A percentile compares a stretch with the other conserved stretches of the same genome.
These are phyloP conservation scores for Termitomyces sp. DNA, from an alignment of 768 basidiomycete genomes.

Conservation along the genomic window DNA sequence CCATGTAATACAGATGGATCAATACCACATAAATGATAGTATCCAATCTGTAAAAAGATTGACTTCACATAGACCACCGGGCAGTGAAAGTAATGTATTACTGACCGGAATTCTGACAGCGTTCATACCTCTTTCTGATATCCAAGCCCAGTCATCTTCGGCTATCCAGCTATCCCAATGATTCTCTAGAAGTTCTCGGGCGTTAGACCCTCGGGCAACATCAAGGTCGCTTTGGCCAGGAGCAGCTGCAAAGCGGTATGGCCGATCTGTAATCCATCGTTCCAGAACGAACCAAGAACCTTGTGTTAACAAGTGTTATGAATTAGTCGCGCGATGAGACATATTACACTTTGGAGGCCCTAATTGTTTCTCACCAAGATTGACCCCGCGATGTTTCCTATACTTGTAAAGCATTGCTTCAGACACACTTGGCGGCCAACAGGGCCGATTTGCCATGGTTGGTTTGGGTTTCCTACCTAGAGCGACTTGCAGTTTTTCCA, in stretches of 20 bases:
- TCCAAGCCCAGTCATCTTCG: conserved; percentile 59
- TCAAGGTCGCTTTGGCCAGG: conserved; percentile 68
- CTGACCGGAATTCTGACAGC: conserved; percentile 54
- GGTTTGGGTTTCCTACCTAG: background rate
- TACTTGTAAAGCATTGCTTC: conserved; percentile 34
- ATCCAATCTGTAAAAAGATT: conserved; percentile 49
- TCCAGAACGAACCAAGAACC: conserved; percentile 80
- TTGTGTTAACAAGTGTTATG: conserved; percentile 16
- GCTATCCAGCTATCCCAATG: conserved; percentile 77
- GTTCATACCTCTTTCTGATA: conserved; percentile 52
- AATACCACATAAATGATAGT: conserved; percentile 59
- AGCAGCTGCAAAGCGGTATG: conserved; percentile 45
- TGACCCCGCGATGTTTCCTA: conserved; percentile 76
- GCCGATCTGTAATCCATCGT: conserved; percentile 61
- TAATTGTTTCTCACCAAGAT: conserved; percentile 50
- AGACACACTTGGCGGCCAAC: background rate
- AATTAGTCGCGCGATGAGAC: background rate
- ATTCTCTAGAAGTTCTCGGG: conserved; percentile 40
- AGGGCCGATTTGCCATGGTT: background rate
- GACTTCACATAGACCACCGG: background rate
- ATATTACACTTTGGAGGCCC: background rate
- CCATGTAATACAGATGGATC: conserved; percentile 52
- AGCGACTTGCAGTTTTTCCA: conserved; percentile 1
- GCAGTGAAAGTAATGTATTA: conserved; percentile 16
- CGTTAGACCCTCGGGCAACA: conserved; percentile 54